Evolutionary conservation across 73 alveolate genomes (phyloP).

Genomic region (Stentor roeselii): DNA sequence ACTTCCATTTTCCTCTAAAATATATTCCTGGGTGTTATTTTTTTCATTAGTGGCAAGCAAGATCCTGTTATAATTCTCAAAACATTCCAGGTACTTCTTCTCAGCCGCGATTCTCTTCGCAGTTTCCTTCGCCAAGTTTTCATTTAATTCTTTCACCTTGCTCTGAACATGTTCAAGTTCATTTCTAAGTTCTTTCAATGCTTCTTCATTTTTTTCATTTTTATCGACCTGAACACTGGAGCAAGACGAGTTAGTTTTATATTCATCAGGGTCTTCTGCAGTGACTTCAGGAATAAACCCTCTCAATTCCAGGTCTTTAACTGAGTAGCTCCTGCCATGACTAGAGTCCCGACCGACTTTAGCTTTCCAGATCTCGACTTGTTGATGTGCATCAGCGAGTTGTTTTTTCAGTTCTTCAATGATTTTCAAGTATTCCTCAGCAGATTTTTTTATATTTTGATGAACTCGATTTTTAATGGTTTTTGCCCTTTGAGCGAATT

Average conservation of each 20-base stretch:
- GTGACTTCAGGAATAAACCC: not conserved
- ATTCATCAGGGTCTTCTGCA: constrained; percentile 2
- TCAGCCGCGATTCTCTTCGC: constrained; percentile 6
- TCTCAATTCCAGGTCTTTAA: not conserved
- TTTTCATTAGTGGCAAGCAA: not conserved
- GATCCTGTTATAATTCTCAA: not conserved
- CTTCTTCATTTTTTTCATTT: not conserved
- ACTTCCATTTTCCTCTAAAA: not conserved
- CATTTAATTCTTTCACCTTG: not conserved
- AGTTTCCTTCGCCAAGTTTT: not conserved
- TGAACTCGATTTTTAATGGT: constrained; percentile 69
- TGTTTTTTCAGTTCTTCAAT: constrained; percentile 3
- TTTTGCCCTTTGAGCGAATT: constrained; percentile 92
- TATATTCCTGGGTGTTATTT: not conserved
- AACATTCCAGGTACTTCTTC: not conserved
- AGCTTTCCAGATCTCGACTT: not conserved
- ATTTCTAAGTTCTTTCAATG: not conserved
- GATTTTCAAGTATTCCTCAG: not conserved
- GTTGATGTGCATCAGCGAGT: not conserved
- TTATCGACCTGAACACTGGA: not conserved
- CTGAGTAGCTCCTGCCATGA: not conserved
- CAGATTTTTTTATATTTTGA: constrained; percentile 10
- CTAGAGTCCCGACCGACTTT: not conserved
- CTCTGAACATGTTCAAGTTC: not conserved
- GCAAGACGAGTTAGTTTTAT: not conserved